Conservation (phyloP, 2,329 filamentous ascomycete genomes). For the Amesomyces nigricolor region DNA sequence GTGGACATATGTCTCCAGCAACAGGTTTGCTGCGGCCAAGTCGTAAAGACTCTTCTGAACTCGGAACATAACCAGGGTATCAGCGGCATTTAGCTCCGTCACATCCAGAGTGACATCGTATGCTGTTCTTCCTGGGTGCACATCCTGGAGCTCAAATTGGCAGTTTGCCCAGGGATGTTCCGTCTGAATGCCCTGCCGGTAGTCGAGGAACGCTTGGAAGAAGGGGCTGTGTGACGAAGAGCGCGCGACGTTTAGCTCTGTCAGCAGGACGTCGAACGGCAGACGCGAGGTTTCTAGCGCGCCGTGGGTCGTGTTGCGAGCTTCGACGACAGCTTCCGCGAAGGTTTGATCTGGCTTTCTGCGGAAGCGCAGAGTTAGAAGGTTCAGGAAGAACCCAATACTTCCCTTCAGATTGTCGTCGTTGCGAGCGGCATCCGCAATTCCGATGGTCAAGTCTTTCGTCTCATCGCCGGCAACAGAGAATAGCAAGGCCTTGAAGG, state of each 20-base stretch:
- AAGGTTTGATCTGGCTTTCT: constrained; percentile 25
- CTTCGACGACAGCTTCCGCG: constrained; percentile 26
- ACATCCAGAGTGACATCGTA: constrained; percentile 37
- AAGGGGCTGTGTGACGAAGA: constrained; percentile 38
- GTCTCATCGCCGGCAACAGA: constrained; percentile 22
- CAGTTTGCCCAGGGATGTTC: constrained; percentile 17
- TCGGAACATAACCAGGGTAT: constrained; percentile 22
- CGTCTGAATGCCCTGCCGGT: constrained; percentile 24
- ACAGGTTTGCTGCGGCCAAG: constrained; percentile 16
- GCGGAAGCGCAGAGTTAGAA: constrained; percentile 34
- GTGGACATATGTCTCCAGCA: not conserved
- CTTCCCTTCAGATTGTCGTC: constrained; percentile 26
- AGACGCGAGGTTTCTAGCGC: constrained; percentile 40
- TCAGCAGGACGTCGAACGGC: constrained; percentile 45
- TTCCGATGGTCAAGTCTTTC: constrained; percentile 35
- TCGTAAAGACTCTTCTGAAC: constrained; percentile 32
- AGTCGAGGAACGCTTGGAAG: constrained; percentile 41
- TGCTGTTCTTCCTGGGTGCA: constrained; percentile 15
- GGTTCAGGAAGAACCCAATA: constrained; percentile 37
- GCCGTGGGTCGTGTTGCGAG: constrained; percentile 25
- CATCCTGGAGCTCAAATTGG: constrained; percentile 20
- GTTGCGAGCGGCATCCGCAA: constrained; percentile 35
- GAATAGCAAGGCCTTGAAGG: constrained; percentile 29
- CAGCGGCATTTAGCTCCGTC: constrained; percentile 27
- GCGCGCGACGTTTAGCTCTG: constrained; percentile 38